A percentile compares a stretch with the other conserved stretches of the same genome.
Conservation (phyloP, 345 rosid genomes). For the Rhodamnia rubescens region DNA sequence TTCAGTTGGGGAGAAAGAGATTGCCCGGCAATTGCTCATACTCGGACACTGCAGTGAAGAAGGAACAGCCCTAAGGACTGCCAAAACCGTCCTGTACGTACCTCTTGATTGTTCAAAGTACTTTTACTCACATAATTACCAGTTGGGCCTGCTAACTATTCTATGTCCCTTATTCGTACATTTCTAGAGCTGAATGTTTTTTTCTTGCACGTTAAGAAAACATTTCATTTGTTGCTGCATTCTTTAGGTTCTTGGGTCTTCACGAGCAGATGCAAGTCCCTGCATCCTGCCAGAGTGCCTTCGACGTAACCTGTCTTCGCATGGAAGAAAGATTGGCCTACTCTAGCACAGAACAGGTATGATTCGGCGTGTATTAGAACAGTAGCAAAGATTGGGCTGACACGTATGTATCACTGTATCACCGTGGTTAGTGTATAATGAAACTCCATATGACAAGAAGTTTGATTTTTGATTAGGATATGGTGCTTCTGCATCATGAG, state of each 20-base stretch:
- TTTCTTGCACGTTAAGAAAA: background rate
- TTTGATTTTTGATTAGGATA: conserved; percentile 42
- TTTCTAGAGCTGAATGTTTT: background rate
- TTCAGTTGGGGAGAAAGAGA: conserved; percentile 39
- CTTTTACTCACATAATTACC: background rate
- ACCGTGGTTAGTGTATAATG: background rate
- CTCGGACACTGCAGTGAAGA: conserved; percentile 57
- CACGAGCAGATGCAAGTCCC: conserved; percentile 55
- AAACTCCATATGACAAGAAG: background rate
- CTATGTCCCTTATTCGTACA: no score
- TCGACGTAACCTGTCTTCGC: conserved; percentile 49
- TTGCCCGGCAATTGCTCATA: conserved; percentile 35
- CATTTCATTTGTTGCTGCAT: background rate
- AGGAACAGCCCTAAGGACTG: conserved; percentile 44
- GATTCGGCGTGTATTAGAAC: background rate
- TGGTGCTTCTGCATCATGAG: conserved; percentile 91
- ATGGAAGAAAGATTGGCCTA: conserved; percentile 88
- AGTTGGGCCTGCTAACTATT: background rate
- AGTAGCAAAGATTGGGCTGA: background rate
- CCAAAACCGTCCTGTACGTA: conserved; percentile 66
- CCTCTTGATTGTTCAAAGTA: background rate
- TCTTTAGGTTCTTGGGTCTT: conserved; percentile 60
- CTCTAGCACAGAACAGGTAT: conserved; percentile 67
- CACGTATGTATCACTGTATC: background rate
- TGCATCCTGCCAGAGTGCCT: conserved; percentile 41